Evolutionary conservation across 305 asterid species (phyloP).

Genomic region (Striga hermonthica): DNA sequence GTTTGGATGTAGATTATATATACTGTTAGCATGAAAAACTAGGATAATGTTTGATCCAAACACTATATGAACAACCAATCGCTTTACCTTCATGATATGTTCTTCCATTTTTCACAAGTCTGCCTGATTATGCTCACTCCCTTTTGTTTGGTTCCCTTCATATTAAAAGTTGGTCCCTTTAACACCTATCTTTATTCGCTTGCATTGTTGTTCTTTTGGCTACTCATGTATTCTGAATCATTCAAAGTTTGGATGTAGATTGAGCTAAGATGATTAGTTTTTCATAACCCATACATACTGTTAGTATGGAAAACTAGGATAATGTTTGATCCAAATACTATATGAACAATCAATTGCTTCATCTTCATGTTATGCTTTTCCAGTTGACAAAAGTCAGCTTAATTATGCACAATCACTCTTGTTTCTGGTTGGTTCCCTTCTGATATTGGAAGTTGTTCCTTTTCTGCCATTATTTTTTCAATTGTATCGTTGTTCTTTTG

Average conservation of each 20-base stretch:
- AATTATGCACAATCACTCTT: constrained; percentile 19
- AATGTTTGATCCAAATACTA: constrained; percentile 16
- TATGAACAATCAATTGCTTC: constrained; percentile 14
- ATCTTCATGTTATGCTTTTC: constrained; percentile 17
- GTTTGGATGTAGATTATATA: constrained; percentile 11
- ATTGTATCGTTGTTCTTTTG: constrained; percentile 3
- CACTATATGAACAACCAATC: constrained; percentile 20
- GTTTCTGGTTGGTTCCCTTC: constrained; percentile 24
- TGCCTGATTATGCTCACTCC: constrained; percentile 16
- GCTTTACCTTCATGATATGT: constrained; percentile 19
- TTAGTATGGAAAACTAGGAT: constrained; percentile 19
- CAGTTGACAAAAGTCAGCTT: constrained; percentile 22
- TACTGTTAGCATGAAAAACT: constrained; percentile 22
- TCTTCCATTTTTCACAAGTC: constrained; percentile 20
- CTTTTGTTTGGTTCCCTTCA: constrained; percentile 23
- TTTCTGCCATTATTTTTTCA: background rate
- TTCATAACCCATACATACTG: constrained; percentile 3
- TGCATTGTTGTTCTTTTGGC: constrained; percentile 5
- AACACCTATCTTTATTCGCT: background rate
- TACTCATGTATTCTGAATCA: background rate
- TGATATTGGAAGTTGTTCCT: constrained; percentile 6
- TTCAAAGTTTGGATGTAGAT: constrained; percentile 11
- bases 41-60: constrained; percentile 18
- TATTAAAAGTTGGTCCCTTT: constrained; percentile 4
- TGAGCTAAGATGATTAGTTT: background rate